Base-by-base conservation (phyloP, 352 stramenopile genomes). In the Pythium sp. region DNA sequence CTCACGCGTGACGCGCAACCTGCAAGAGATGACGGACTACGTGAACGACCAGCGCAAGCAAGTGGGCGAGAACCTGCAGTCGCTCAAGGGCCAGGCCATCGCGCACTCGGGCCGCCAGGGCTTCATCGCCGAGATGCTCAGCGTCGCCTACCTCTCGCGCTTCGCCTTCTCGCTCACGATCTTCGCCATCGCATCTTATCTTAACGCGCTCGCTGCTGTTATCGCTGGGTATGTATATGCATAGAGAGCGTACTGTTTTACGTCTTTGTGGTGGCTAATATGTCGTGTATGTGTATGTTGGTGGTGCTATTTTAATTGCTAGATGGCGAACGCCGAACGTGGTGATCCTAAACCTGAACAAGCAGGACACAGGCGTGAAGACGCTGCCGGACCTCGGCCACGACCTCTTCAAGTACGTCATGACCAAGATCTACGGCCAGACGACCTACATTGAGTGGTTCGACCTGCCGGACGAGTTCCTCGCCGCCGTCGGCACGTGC, bases 41-140 rank as follows among this genome's bases (percentile, higher is more conserved):
- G 81, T 94, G 5, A 80, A 78, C 24, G 80, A 74, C 65, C 56
- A 62, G 32, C 56, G 56, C 56, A 38, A 38, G 18, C 73, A 81
- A 15, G 77, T 93, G 36, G 86, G 82, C 30, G 86, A 86, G 68
- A 88, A 92, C 67, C 71, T 94, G 67, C 78, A 84, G 73, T 87
- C 89, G 67, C 77, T 92, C 56, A 62, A 62, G 46, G 89, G 90
- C 64, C 77, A 62, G n/a, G 56, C 56, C 32, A 62, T 62, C 20
- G 56, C 70, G 43, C 78, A 77, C 56, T 86, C 84, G 56, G 76
- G 73, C 0, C 86, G 84, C 28, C 84, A 94, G 72, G 88, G 88
- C 36, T 96, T 96, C 70, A 90, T 94, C 67, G 79, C 80, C 61
- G 86, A 96, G 78, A 96, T 96, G 88, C 78, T 94, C 62, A 94